Evolutionary conservation across 495 filamentous ascomycete species (phyloP), one percentile per base, ranked within the genome.

Genomic region (Tuber microsphaerosporum): DNA sequence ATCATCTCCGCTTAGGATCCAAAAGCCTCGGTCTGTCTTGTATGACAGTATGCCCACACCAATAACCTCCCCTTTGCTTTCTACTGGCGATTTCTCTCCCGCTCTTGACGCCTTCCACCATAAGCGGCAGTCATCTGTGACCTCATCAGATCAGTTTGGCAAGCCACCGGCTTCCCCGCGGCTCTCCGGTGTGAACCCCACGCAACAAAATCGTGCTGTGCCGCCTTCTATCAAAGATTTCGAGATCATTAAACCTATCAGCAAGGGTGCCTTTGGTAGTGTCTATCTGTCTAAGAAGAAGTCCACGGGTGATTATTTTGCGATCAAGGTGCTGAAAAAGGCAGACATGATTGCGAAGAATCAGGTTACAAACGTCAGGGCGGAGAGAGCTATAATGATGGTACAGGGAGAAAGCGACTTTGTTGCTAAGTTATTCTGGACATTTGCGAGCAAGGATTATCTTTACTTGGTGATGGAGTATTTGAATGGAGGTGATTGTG

Each of bases 361-460:
- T 84, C 95, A 99, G 83, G 94, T 98, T 81, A 97, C 94, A 70
- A 99, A 99, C 82, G 95, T 99, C 77, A 97, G 98, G 85, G 95
- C 96, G 17, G 95, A 99, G 84, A 89, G 95, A 77, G 96, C 96
- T n/a, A 99, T 99, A 81, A 97, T 99, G 95, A 99, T 99, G 96
- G 97, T 95, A 90, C 96, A 99, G 85, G 96, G 96, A 41, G 95
- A 98, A 82, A 99, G 95, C 84, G 95, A 99, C 78, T 99, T 98
- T 84, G 95, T 99, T 71, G 95, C 95, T 22, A 99, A 99, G 84
- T 87, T 99, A 9, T 98, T 97, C 85, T 99, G 95, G 95, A 98
- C 95, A 1, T 99, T 99, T 82, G 94, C 95, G 42, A 99, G 96
- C 87, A 99, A 99, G 83, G 95, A 99, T 82, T 99, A 97, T 83